Evolutionary conservation across 768 basidiomycete genomes (phyloP).

Genomic region (Boletus pseudo-olivaceus): DNA sequence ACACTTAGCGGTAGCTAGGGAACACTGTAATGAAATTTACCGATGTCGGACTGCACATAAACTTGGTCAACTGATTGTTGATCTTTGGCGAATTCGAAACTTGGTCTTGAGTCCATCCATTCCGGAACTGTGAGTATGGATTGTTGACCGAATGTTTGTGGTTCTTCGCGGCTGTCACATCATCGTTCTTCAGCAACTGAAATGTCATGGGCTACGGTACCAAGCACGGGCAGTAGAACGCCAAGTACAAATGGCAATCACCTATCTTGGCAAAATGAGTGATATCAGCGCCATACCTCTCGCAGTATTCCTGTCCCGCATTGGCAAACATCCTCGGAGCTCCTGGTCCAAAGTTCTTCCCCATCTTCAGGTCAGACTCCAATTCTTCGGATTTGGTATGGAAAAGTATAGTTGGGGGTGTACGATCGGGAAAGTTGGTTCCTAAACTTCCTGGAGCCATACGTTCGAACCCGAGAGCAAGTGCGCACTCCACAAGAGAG

Average conservation of each 20-base stretch:
- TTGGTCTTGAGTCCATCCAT: constrained; percentile 73
- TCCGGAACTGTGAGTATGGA: constrained; percentile 82
- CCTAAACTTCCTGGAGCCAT: constrained; percentile 75
- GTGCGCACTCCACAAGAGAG: constrained; percentile 66
- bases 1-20: background rate
- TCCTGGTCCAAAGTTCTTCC: constrained; percentile 63
- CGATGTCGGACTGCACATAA: constrained; percentile 86
- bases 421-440: constrained; percentile 55
- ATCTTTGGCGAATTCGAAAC: constrained; percentile 65
- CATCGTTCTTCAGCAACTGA: constrained; percentile 1
- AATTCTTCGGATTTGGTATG: constrained; percentile 42
- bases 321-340: constrained; percentile 76
- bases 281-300: constrained; percentile 64
- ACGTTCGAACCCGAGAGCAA: constrained; percentile 85
- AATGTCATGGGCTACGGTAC: background rate
- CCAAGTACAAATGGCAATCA: constrained; percentile 27
- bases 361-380: constrained; percentile 42
- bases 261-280: constrained; percentile 76
- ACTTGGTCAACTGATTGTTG: constrained; percentile 71
- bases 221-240: background rate
- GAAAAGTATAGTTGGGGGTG: constrained; percentile 47
- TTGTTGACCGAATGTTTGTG: constrained; percentile 80
- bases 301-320: constrained; percentile 71
- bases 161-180: constrained; percentile 69
- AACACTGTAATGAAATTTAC: constrained; percentile 31